These are phyloP conservation scores for Hypoxylon sp. DNA, from an alignment of 2,329 filamentous ascomycete species.

Conservation along the genomic window DNA sequence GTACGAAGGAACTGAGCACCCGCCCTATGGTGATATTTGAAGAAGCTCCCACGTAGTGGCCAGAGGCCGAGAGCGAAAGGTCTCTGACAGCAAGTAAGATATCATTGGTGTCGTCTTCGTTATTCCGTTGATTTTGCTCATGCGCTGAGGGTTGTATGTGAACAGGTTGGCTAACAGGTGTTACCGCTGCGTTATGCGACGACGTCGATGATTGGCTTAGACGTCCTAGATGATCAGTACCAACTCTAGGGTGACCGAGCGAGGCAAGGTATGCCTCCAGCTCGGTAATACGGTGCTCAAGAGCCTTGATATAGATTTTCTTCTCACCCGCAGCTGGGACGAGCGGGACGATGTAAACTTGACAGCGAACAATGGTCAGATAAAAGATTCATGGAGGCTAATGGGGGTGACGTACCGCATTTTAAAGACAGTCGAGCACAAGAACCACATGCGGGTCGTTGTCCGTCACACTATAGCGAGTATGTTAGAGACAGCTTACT, in stretches of 20 bases:
- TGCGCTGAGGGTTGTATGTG: slow-evolving; percentile 15
- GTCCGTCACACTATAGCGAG: slow-evolving; percentile 49
- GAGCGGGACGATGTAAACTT: slow-evolving; percentile 53
- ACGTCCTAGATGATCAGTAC: slow-evolving; percentile 47
- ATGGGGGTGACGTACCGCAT: slow-evolving; percentile 46
- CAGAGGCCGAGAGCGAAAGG: slow-evolving; percentile 52
- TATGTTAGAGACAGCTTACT: slow-evolving; percentile 15
- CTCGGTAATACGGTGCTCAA: slow-evolving; percentile 52
- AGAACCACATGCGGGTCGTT: slow-evolving; percentile 51
- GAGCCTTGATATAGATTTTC: slow-evolving; percentile 52
- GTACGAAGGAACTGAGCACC: slow-evolving; percentile 53
- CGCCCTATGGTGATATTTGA: slow-evolving; percentile 54
- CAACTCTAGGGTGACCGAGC: slow-evolving; percentile 45
- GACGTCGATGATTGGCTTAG: slow-evolving; percentile 38
- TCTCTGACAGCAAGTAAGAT: slow-evolving; percentile 52
- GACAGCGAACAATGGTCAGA: slow-evolving; percentile 11
- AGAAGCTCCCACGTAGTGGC: slow-evolving; percentile 52
- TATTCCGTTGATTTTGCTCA: slow-evolving; percentile 37
- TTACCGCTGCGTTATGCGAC: slow-evolving; percentile 35
- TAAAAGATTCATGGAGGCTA: background rate
- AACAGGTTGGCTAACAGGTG: slow-evolving; percentile 20
- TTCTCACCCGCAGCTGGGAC: slow-evolving; percentile 54
- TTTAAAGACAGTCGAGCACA: slow-evolving; percentile 52
- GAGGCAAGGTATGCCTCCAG: slow-evolving; percentile 50
- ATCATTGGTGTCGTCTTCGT: slow-evolving; percentile 52